Evolutionary conservation across 106 monocot genomes (phyloP).

Genomic region (Vanilla planifolia): DNA sequence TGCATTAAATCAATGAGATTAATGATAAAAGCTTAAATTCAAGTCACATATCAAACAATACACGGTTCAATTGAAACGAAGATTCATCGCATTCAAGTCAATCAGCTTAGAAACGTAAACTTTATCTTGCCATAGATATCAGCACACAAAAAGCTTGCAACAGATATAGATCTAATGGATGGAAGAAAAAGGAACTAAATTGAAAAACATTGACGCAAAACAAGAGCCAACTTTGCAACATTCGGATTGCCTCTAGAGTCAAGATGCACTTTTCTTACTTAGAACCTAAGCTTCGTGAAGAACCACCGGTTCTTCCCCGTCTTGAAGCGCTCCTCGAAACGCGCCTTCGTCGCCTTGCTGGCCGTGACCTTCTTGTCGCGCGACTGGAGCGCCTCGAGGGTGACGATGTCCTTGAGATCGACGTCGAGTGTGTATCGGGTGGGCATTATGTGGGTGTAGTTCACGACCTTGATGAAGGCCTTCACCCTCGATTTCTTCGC

Average conservation of each 20-base stretch:
- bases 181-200: not conserved
- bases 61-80: too few species aligned
- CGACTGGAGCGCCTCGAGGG: constrained; percentile 32
- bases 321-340: constrained; percentile 65
- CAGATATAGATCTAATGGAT: not conserved
- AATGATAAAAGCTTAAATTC: too few species aligned
- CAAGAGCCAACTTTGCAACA: not conserved
- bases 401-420: constrained; percentile 52
- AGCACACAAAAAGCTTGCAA: not conserved
- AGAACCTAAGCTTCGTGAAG: constrained; percentile 56
- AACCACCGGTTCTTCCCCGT: constrained; percentile 67
- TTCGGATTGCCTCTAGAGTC: not conserved
- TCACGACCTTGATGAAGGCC: constrained; percentile 60
- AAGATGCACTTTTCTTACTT: not conserved
- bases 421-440: constrained; percentile 57
- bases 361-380: constrained; percentile 47
- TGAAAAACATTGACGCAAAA: not conserved
- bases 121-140: not conserved
- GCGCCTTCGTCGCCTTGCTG: constrained; percentile 39
- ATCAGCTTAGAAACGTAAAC: too few species aligned
- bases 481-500: constrained; percentile 45
- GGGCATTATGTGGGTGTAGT: constrained; percentile 68
- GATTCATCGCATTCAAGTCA: too few species aligned
- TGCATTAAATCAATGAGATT: not conserved
- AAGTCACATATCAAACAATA: too few species aligned